Base-by-base conservation (phyloP, 2,329 filamentous ascomycete species). In the Orbilia javanica region DNA sequence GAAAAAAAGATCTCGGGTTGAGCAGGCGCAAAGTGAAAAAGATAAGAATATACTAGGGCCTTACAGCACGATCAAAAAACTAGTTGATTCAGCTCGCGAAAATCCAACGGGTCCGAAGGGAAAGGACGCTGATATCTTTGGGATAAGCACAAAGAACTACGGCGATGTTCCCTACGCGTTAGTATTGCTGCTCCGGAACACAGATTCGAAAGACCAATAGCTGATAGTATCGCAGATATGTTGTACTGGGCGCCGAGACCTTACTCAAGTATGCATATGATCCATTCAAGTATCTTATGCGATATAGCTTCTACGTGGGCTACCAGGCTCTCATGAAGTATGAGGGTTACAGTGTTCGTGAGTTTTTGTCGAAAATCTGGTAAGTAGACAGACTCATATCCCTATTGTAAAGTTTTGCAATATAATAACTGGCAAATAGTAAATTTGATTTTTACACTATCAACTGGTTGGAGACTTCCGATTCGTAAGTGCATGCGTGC, bases 401-500 rank as follows among this genome's bases (percentile, higher is more conserved):
- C 2, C 34, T 13, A 3, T 39, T 8, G 11, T 11, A 11, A 39
- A 8, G n/a, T 25, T 20, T 64, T 15, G 48, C 39, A 4, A 34
- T 29, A 0, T 20, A 1, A 1, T 42, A 22, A n/a, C n/a, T n/a
- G n/a, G n/a, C n/a, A n/a, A n/a, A n/a, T 42, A 53, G 64, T 44
- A 67, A 67, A 20, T 67, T 53, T 15, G 48, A 67, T 44, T 67
- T 67, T 31, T 67, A 53, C 34, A 55, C 64, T 2, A 44, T 68
- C 8, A 55, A 68, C 3, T 70, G 66, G 66, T 1, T 70, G 25
- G 66, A 70, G 25, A 70, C 65, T 2, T 50, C 25, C 15, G 52
- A 50, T 6, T 36, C 64, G 34, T 68, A 42, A 53, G 48, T 15
- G n/a, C 27, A 31, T 1, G 4, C n/a, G 20, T 46, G n/a, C n/a